Evolutionary conservation across 2,329 filamentous ascomycete species (phyloP), one percentile per base, ranked within the genome.

Genomic region (Hymenoscyphus occultus): DNA sequence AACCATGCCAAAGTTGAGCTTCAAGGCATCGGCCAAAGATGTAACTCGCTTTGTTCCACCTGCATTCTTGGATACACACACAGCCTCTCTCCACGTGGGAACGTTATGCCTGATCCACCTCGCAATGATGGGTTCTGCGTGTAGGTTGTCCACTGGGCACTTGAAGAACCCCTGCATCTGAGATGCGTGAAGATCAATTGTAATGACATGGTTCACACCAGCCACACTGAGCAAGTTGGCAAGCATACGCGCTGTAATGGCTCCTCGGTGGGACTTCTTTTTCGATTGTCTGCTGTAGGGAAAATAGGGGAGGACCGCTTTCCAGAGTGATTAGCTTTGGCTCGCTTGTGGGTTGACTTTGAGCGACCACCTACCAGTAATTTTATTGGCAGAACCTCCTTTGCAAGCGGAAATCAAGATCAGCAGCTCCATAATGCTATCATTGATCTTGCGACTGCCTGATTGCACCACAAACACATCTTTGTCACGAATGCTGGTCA

Each of bases 81-180:
- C 95, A 10, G 92, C 93, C 71, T 97, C 90, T 68, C 84, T 87
- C 95, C 95, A 99, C 69, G 90, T 87, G 14, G 86, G 83, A 48
- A 99, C 90, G 75, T 97, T 95, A 77, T 90, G 87, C 67, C 90
- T 89, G 73, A 99, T 96, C 95, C 95, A 99, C 72, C 92, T 90
- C 62, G 94, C 93, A 74, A 99, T 92, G 69, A 98, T 85, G 16
- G 95, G 94, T 77, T 99, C 95, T 61, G 95, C 95, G 73, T 97
- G 92, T 62, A 99, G 88, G 75, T 99, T 98, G 79, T 99, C 95
- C 66, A 99, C 94, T 0, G 95, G 95, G 72, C 94, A 97, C 75
- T 91, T 91, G 84, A 99, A 99, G 81, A 99, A 99, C 65, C 95
- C 95, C 80, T 99, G 95, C 92, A 98, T 98, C 81, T 98, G 95